Percentiles rank a stretch among this genome's conserved stretches.
Evolutionary conservation across 805 yeast species (phyloP).

Genomic region (Candida adriatica): DNA sequence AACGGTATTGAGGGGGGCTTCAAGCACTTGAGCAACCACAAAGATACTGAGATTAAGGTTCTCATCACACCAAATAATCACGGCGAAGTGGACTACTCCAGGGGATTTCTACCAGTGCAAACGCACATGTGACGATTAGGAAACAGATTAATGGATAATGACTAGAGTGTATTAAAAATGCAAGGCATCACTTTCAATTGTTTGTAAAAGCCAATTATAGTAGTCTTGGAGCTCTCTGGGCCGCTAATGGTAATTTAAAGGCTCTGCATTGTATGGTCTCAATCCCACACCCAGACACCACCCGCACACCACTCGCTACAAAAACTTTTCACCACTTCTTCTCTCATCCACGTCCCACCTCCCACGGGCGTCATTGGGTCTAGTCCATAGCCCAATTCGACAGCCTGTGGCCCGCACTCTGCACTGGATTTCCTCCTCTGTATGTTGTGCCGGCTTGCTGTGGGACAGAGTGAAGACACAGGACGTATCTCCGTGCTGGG

Average conservation of each 20-base stretch:
- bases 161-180: too few relatives aligned
- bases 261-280: too few relatives aligned
- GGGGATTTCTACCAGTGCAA: conserved; percentile 8
- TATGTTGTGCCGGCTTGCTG: conserved; percentile 1
- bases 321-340: too few relatives aligned
- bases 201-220: too few relatives aligned
- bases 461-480: conserved; percentile 7
- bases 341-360: conserved; percentile 1
- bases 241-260: too few relatives aligned
- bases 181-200: too few relatives aligned
- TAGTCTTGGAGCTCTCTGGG: too few relatives aligned
- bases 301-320: too few relatives aligned
- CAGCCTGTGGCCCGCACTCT: conserved; percentile 1
- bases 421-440: conserved; percentile 3
- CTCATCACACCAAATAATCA: conserved; percentile 42
- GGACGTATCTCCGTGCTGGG: conserved; percentile 19
- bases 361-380: conserved; percentile 3
- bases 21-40: conserved; percentile 41
- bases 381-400: conserved; percentile 1
- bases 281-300: too few relatives aligned
- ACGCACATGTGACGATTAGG: too few relatives aligned
- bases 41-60: conserved; percentile 49
- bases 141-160: too few relatives aligned
- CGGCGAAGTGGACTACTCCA: conserved; percentile 25
- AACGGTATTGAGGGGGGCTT: conserved; percentile 50